phyloP scores from a whole-genome alignment of 2,329 filamentous ascomycete genomes.

The Beauveria caledonica region DNA sequence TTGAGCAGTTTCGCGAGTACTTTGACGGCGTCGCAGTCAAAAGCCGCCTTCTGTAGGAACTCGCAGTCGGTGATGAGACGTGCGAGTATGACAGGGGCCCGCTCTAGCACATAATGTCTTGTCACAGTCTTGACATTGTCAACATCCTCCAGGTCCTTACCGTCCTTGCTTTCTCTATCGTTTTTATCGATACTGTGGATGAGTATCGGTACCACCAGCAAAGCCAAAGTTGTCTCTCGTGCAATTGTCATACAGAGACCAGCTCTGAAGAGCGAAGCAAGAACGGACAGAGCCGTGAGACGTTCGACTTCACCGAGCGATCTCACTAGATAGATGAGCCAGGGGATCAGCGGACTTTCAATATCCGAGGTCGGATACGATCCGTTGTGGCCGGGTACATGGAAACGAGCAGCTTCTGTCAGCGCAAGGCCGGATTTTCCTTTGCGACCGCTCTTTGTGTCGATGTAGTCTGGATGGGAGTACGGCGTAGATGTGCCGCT shows the following conservation, averaged over 20 bases:
- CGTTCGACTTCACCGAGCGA: conserved; percentile 49
- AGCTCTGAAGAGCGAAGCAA: conserved; percentile 61
- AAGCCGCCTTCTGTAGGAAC: conserved; percentile 71
- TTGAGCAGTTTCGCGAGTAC: conserved; percentile 41
- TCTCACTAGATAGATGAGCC: conserved; percentile 59
- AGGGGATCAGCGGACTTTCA: conserved; percentile 65
- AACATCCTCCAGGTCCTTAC: conserved; percentile 36
- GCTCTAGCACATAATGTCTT: conserved; percentile 48
- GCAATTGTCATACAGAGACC: conserved; percentile 53
- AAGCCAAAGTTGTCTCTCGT: conserved; percentile 55
- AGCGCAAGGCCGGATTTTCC: conserved; percentile 22
- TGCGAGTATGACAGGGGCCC: conserved; percentile 67
- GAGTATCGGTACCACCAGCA: conserved; percentile 62
- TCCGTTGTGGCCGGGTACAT: conserved; percentile 18
- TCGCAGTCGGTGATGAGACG: conserved; percentile 71
- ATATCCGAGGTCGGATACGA: conserved; percentile 44
- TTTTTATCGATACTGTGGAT: conserved; percentile 48
- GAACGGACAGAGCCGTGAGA: conserved; percentile 59
- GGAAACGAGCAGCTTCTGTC: conserved; percentile 24
- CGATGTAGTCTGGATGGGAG: conserved; percentile 18
- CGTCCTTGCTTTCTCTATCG: conserved; percentile 37
- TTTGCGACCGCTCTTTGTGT: conserved; percentile 23
- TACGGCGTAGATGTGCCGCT: conserved; percentile 19
- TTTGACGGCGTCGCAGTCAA: conserved; percentile 50
- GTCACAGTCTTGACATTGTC: conserved; percentile 29